Conservation (phyloP, 139 green algal species). For the Zygnema circumcarinatum region DNA sequence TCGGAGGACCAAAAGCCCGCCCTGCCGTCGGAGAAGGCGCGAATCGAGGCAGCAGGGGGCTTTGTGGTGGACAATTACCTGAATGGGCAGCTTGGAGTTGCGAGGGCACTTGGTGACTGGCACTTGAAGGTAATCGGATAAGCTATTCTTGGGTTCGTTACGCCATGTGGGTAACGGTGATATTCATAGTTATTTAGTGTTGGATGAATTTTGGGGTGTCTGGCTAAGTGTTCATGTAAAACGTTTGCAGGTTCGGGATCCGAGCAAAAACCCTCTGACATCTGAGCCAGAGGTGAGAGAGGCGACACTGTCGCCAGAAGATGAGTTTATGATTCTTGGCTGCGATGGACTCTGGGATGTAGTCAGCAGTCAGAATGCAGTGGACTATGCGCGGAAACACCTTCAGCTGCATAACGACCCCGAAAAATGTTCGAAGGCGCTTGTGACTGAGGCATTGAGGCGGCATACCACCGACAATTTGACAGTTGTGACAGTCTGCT, state of each 20-base stretch:
- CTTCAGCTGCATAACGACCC: constrained; percentile 69
- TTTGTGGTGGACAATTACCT: constrained; percentile 68
- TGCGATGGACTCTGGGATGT: constrained; percentile 73
- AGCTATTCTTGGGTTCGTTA: neutral
- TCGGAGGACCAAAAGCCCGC: constrained; percentile 65
- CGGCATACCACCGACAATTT: constrained; percentile 66
- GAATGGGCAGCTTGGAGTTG: constrained; percentile 65
- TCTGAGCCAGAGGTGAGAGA: constrained; percentile 49
- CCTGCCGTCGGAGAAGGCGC: constrained; percentile 46
- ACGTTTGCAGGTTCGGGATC: constrained; percentile 10
- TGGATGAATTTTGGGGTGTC: neutral
- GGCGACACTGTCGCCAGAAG: constrained; percentile 51
- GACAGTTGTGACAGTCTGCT: constrained; percentile 65
- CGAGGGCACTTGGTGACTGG: constrained; percentile 66
- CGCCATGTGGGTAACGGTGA: neutral
- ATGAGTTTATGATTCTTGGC: constrained; percentile 70
- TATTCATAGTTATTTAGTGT: constrained; percentile 9
- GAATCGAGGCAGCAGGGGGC: constrained; percentile 59
- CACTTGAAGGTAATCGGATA: constrained; percentile 62
- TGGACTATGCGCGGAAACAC: constrained; percentile 60
- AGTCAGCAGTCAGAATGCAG: constrained; percentile 63
- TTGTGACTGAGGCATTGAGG: constrained; percentile 65
- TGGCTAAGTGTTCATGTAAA: neutral
- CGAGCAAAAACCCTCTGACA: constrained; percentile 24
- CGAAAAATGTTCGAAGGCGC: constrained; percentile 36